Evolutionary conservation across 1,284 basidiomycete species (phyloP), one percentile per base, ranked within the genome.

Genomic region (Marasmius sp.): DNA sequence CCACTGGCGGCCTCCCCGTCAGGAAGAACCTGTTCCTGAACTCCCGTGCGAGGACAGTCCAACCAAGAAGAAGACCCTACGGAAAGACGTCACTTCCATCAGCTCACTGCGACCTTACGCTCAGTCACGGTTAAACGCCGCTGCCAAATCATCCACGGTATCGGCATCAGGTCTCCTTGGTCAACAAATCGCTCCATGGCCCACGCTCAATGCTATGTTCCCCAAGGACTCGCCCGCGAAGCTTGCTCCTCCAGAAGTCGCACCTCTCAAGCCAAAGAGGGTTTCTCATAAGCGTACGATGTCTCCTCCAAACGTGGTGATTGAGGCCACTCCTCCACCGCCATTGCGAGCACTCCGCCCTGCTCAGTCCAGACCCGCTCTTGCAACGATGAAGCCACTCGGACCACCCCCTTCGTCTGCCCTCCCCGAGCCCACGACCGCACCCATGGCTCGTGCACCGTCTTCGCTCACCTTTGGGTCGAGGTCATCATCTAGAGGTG

Each of bases 141-240:
- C 65, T 43, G 61, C 61, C 37, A 68, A 64, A 43, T 51, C 59
- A 48, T 61, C 51, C 36, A 60, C 60, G 1, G 58, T 67, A 5
- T 62, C 65, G 1, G 66, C 72, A 0, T 61, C 68, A 0, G 66
- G 68, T 6, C 62, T 75, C 48, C 74, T 89, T 16, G 86, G 84
- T 0, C 80, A 85, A 69, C 84, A 83, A 61, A 91, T 91, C 49
- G 80, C 83, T 0, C 86, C 87, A 0, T 90, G 86, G 88, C 77
- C 82, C 0, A 77, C 76, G 6, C 72, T 86, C 6, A 75, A 84
- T 47, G 77, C 81, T 61, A 67, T 75, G 6, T 74, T 85, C 0
- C 84, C 83, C 2, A 73, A 77, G 57, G 79, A 78, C 58, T 70
- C 66, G 27, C 67, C 75, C 2, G 27, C 27, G 27, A 63, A 68